Conservation (phyloP, 1,284 basidiomycete species). For the Sporisorium graminicola region DNA sequence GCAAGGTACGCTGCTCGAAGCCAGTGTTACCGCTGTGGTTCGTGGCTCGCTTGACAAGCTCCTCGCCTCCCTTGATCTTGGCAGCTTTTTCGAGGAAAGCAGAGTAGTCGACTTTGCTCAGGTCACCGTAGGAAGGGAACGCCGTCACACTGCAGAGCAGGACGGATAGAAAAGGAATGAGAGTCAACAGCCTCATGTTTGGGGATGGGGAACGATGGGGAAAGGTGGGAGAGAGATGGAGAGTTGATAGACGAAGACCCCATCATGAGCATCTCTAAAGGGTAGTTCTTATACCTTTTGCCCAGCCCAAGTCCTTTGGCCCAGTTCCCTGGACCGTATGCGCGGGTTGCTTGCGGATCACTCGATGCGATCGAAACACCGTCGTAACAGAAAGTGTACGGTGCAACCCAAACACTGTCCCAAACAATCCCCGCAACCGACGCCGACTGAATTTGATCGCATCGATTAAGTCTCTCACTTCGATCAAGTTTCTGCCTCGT, state of each 20-base stretch:
- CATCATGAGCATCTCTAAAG: neutral
- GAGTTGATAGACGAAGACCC: neutral
- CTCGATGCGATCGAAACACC: neutral
- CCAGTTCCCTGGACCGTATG: too few species aligned
- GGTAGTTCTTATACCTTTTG: constrained; percentile 10
- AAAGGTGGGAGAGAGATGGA: constrained; percentile 7
- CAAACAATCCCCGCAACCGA: neutral
- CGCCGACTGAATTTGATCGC: neutral
- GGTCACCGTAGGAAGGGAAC: constrained; percentile 40
- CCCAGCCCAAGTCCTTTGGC: neutral
- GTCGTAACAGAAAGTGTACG: too few species aligned
- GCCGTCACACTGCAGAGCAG: constrained; percentile 36
- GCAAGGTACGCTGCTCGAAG: constrained; percentile 38
- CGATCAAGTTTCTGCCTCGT: too few species aligned
- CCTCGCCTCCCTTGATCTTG: constrained; percentile 38
- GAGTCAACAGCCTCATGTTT: constrained; percentile 26
- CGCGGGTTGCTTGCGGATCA: neutral
- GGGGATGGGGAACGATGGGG: constrained; percentile 1
- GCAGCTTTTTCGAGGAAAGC: constrained; percentile 42
- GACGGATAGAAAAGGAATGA: constrained; percentile 19
- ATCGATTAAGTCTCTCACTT: neutral
- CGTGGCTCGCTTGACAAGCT: constrained; percentile 17
- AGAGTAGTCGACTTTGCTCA: constrained; percentile 33
- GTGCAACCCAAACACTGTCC: too few species aligned
- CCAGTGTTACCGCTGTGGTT: constrained; percentile 11